Evolutionary conservation across 164 flowering plant genomes (phyloP).

Genomic region (Macadamia tetraphylla): DNA sequence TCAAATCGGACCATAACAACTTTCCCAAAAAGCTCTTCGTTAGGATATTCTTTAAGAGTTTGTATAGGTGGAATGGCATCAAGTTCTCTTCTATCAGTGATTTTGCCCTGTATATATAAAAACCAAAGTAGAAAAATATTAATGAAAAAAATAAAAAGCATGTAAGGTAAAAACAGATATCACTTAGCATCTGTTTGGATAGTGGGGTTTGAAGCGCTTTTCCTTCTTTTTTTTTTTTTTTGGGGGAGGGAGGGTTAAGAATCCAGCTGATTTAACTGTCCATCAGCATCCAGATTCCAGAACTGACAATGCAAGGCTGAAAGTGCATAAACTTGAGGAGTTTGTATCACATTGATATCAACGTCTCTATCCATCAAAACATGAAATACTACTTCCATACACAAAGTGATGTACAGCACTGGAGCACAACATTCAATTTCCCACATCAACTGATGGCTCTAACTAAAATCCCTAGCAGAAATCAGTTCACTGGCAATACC

Average conservation of each 20-base stretch:
- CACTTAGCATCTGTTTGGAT: too few species aligned
- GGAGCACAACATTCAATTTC: neutral
- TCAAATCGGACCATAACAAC: slow-evolving; percentile 80
- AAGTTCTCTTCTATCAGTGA: slow-evolving; percentile 22
- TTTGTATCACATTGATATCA: too few species aligned
- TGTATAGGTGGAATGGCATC: slow-evolving; percentile 40
- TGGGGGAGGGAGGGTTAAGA: too few species aligned
- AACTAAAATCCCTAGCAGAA: neutral
- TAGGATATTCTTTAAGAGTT: slow-evolving; percentile 57
- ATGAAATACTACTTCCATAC: too few species aligned
- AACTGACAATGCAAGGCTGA: too few species aligned
- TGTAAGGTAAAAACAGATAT: neutral
- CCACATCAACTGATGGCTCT: neutral
- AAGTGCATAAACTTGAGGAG: too few species aligned
- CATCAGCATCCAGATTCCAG: too few species aligned
- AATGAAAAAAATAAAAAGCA: neutral
- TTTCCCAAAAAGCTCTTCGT: slow-evolving; percentile 50
- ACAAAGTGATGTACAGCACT: neutral
- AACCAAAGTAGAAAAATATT: neutral
- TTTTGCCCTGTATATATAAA: slow-evolving; percentile 23
- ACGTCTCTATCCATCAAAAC: too few species aligned
- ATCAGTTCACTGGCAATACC: slow-evolving; percentile 13
- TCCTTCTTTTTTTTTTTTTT: too few species aligned
- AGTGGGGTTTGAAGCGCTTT: too few species aligned
- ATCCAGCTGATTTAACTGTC: too few species aligned